Evolutionary conservation across 2,329 filamentous ascomycete genomes (phyloP).

Genomic region (Teratosphaeria zuluensis): DNA sequence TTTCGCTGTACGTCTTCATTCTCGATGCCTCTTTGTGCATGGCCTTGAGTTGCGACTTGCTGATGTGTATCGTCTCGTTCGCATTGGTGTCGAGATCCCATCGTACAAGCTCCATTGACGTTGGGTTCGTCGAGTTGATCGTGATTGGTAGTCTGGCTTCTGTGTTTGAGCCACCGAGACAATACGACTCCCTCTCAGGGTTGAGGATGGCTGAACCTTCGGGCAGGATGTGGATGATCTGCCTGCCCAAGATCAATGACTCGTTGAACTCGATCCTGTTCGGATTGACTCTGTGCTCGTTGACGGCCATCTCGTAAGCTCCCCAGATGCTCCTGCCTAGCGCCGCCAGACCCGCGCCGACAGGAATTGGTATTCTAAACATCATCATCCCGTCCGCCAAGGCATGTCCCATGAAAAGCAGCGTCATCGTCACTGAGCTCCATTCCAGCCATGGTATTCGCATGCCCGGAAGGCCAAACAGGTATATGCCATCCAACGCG

Average conservation of each 20-base stretch:
- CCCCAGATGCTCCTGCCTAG: slow-evolving; percentile 79
- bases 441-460: slow-evolving; percentile 96
- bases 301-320: slow-evolving; percentile 73
- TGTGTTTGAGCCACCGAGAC: slow-evolving; percentile 56
- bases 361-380: slow-evolving; percentile 77
- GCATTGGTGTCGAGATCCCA: slow-evolving; percentile 72
- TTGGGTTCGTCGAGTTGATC: slow-evolving; percentile 87
- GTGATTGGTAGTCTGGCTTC: slow-evolving; percentile 66
- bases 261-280: slow-evolving; percentile 81
- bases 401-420: slow-evolving; percentile 62
- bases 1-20: slow-evolving; percentile 37
- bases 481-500: slow-evolving; percentile 71
- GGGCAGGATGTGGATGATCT: slow-evolving; percentile 94
- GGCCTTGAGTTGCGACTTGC: slow-evolving; percentile 62
- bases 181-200: slow-evolving; percentile 69
- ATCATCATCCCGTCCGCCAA: slow-evolving; percentile 76
- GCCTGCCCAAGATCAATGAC: slow-evolving; percentile 87
- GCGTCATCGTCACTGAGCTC: slow-evolving; percentile 62
- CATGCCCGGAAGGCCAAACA: slow-evolving; percentile 78
- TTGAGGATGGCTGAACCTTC: slow-evolving; percentile 88
- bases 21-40: slow-evolving; percentile 64
- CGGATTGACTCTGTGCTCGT: slow-evolving; percentile 85
- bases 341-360: slow-evolving; percentile 62
- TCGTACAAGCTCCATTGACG: slow-evolving; percentile 79
- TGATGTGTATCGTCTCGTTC: slow-evolving; percentile 71